phyloP scores from a whole-genome alignment of 768 basidiomycete species.

The Tricholoma terreum region DNA sequence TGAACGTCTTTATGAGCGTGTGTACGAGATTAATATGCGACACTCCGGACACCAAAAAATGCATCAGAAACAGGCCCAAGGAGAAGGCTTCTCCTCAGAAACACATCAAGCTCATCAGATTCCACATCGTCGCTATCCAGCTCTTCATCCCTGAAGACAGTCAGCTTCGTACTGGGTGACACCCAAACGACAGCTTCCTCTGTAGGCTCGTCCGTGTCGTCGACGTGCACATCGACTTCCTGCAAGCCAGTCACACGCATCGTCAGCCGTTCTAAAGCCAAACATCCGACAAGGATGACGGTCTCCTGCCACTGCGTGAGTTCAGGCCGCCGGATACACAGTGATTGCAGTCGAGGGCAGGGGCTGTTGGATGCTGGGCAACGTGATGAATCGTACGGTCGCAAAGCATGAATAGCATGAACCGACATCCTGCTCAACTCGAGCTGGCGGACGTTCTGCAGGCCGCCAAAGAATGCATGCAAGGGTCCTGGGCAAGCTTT shows the following conservation, averaged over 20 bases:
- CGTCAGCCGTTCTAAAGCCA: constrained; percentile 23
- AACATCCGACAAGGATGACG: constrained; percentile 23
- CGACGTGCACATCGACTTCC: constrained; percentile 33
- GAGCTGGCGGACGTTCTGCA: constrained; percentile 27
- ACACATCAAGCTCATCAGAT: constrained; percentile 16
- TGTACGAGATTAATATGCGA: neutral
- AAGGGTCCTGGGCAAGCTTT: constrained; percentile 33
- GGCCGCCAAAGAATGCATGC: constrained; percentile 29
- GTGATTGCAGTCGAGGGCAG: constrained; percentile 31
- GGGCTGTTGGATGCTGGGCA: constrained; percentile 17
- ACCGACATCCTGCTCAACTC: constrained; percentile 36
- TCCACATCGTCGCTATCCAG: constrained; percentile 19
- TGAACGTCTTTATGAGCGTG: too few species aligned
- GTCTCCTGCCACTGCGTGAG: constrained; percentile 21
- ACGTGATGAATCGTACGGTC: constrained; percentile 17
- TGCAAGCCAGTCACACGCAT: constrained; percentile 21
- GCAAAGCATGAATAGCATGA: constrained; percentile 28
- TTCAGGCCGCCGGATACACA: constrained; percentile 29
- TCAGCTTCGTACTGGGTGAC: constrained; percentile 18
- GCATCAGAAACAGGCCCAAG: constrained; percentile 30
- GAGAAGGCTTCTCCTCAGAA: constrained; percentile 24
- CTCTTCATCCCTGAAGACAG: constrained; percentile 19
- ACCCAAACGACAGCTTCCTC: constrained; percentile 11
- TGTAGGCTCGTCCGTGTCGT: constrained; percentile 7
- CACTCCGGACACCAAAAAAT: constrained; percentile 11